Base-by-base conservation (phyloP, 495 filamentous ascomycete genomes). In the Aspergillus avenaceus region DNA sequence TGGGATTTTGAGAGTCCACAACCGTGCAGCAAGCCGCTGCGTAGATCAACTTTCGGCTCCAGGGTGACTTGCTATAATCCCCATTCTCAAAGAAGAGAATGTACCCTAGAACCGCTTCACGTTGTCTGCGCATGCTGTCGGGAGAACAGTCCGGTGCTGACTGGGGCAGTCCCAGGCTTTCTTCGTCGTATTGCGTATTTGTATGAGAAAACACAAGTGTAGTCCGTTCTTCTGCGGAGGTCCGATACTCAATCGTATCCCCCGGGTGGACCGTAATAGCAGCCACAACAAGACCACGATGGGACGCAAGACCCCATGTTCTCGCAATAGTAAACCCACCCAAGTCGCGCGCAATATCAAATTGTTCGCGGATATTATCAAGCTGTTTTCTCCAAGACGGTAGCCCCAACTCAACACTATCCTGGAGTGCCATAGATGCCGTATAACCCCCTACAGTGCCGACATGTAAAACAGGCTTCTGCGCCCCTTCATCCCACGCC, bases 181-280 rank as follows among this genome's bases (percentile, higher is more conserved):
- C 26, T 19, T 52, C 29, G 1, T 11, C 41, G 7, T 41, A 12
- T 5, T 53, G 44, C 2, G 36, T 14, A 18, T 55, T 53, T 24
- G 52, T 53, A 1, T 57, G 48, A 5, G 60, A 60, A 42, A 75
- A 77, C 1, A 69, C 37, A n/a, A 84, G 47, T 0, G 51, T 63
- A 12, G 65, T 47, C 13, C 52, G 55, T 23, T 77, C 71, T 14
- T 72, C 70, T 13, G 66, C 63, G 2, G 64, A 43, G 0, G 69
- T 67, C 1, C 62, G 63, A 53, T 82, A 82, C 44, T 81, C 74
- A 25, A 81, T 50, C 65, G 75, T 73, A 53, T 81, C 72, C 6
- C 72, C 74, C 0, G 79, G 77, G 51, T 82, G 76, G 44, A 70
- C 44, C 1, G 71, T 76, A 43, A 76, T 59, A 14, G 71, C 71